These are phyloP conservation scores for Tetracladium maxilliforme DNA, from an alignment of 2,329 filamentous ascomycete species.

Conservation along the genomic window DNA sequence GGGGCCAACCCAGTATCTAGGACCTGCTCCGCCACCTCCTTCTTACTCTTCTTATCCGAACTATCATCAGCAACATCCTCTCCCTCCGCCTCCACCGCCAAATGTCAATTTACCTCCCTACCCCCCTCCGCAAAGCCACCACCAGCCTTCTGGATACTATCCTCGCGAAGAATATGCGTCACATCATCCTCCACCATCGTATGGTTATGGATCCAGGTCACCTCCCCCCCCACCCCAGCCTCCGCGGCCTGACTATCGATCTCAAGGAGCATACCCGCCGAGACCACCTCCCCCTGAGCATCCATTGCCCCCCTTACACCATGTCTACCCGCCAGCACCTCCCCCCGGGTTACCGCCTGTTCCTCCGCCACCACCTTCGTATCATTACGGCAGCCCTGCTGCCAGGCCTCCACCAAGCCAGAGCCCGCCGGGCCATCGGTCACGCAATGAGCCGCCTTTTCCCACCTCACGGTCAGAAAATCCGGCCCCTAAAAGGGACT, in stretches of 20 bases:
- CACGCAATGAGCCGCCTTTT: too few relatives aligned
- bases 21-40: slow-evolving; percentile 7
- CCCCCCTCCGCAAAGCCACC: slow-evolving; percentile 7
- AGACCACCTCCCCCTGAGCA: not conserved
- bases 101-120: slow-evolving; percentile 7
- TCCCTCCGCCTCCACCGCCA: slow-evolving; percentile 9
- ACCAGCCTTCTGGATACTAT: too few relatives aligned
- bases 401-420: not conserved
- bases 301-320: slow-evolving; percentile 1
- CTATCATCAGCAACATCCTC: slow-evolving; percentile 5
- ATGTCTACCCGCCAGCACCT: slow-evolving; percentile 3
- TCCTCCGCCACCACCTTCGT: slow-evolving; percentile 7
- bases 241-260: not conserved
- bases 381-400: slow-evolving; percentile 3
- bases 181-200: slow-evolving; percentile 1
- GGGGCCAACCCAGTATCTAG: too few relatives aligned
- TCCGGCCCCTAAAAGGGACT: too few relatives aligned
- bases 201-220: not conserved
- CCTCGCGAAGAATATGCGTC: too few relatives aligned
- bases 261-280: too few relatives aligned
- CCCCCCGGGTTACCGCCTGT: slow-evolving; percentile 3
- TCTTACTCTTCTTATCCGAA: too few relatives aligned
- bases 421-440: too few relatives aligned
- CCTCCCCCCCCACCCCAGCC: not conserved
- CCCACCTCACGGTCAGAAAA: too few relatives aligned